Conservation (phyloP, 164 flowering plant species). For the Vitis rotundifolia region DNA sequence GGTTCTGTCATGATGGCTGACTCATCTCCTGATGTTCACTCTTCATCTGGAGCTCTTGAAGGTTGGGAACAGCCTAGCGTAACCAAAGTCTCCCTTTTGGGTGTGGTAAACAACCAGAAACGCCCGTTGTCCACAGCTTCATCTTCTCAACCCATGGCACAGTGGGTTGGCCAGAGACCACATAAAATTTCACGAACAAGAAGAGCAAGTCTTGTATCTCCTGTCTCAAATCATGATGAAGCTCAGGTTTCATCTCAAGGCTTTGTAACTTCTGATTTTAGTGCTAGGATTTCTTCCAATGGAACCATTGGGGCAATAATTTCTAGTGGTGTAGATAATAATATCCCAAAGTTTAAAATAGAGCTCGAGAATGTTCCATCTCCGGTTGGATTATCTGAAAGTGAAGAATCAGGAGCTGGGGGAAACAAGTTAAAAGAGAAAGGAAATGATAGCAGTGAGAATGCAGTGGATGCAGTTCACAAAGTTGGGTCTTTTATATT, state of each 20-base stretch:
- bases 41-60: slow-evolving; percentile 28
- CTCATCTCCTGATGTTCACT: slow-evolving; percentile 24
- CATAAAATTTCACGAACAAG: slow-evolving; percentile 31
- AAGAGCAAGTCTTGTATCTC: slow-evolving; percentile 28
- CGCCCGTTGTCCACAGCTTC: slow-evolving; percentile 17
- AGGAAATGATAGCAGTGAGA: slow-evolving; percentile 22
- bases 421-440: slow-evolving; percentile 29
- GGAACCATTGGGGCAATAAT: slow-evolving; percentile 13
- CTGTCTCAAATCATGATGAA: slow-evolving; percentile 26
- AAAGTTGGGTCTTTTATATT: slow-evolving; percentile 18
- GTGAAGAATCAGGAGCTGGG: slow-evolving; percentile 41
- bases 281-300: slow-evolving; percentile 9
- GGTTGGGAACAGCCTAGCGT: slow-evolving; percentile 25
- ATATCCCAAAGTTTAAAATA: slow-evolving; percentile 15
- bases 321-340: slow-evolving; percentile 10
- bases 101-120: slow-evolving; percentile 21
- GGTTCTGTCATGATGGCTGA: slow-evolving; percentile 29
- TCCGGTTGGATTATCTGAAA: slow-evolving; percentile 25
- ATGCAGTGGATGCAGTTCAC: slow-evolving; percentile 15
- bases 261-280: slow-evolving; percentile 18
- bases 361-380: slow-evolving; percentile 25
- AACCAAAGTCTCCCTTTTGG: slow-evolving; percentile 16
- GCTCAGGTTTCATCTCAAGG: slow-evolving; percentile 18
- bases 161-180: slow-evolving; percentile 41
- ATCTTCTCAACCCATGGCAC: slow-evolving; percentile 32